These are phyloP conservation scores for Saccharomyces jurei DNA, from an alignment of 805 yeast genomes.

Conservation along the genomic window DNA sequence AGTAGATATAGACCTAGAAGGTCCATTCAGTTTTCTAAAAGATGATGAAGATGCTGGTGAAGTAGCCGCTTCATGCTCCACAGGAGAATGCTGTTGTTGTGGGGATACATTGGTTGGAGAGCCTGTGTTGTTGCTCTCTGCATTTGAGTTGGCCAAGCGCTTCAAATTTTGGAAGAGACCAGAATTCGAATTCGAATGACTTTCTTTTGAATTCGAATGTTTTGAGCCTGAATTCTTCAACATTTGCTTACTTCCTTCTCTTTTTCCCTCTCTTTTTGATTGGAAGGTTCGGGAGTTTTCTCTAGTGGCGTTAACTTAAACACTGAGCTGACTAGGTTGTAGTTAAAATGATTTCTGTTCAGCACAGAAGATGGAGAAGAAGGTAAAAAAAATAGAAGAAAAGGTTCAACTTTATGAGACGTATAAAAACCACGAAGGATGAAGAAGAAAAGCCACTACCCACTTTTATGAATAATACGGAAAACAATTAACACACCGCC, in stretches of 20 bases:
- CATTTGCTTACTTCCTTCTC: constrained; percentile 1
- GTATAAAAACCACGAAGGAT: not conserved
- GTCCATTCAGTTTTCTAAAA: constrained; percentile 13
- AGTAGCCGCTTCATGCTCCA: not conserved
- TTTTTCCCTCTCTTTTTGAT: not conserved
- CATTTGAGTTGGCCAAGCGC: constrained; percentile 17
- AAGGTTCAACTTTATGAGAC: not conserved
- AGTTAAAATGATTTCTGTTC: not conserved
- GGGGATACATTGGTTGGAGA: constrained; percentile 1
- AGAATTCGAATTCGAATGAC: constrained; percentile 11
- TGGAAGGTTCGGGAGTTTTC: not conserved
- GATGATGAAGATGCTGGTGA: constrained; percentile 7
- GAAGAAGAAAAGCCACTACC: not conserved
- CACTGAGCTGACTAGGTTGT: not conserved
- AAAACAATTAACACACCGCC: not conserved
- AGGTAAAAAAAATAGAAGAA: not conserved
- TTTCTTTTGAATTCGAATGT: constrained; percentile 7
- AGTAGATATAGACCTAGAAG: constrained; percentile 11
- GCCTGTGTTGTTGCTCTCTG: not conserved
- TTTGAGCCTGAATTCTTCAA: constrained; percentile 10
- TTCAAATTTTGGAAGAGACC: constrained; percentile 23
- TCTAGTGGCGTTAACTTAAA: not conserved
- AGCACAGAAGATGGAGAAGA: not conserved
- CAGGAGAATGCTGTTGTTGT: not conserved
- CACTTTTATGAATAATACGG: not conserved